Evolutionary conservation across 257 asterid species (phyloP), one percentile per base, ranked within the genome.

Genomic region (Cordia subcordata): DNA sequence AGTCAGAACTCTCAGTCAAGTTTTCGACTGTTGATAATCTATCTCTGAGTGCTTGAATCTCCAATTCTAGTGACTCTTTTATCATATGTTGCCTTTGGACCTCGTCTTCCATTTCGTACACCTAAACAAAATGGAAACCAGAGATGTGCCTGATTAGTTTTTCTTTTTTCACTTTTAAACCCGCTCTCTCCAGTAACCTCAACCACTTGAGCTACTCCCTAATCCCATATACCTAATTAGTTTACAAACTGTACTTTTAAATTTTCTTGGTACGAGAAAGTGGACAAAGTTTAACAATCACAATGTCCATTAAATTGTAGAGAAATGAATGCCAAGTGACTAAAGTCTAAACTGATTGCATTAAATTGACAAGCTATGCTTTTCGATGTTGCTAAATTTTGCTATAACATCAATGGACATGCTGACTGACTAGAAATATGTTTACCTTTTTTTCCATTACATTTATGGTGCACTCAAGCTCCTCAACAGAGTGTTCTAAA

Each of bases 401-500:
- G 35, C 35, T 27, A 8, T 57, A 16, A 17, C 47, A 11, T 16
- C 23, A 17, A 4, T 57, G 49, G 15, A 37, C 11, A 15, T 19
- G n/a, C n/a, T 16, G 10, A n/a, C 20, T 14, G 47, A 13, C 45
- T 45, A 5, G 4, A 60, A 42, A 50, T 33, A 44, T 58, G 61
- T 72, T 64, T 79, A 90, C 97, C 81, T 84, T 90, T 70, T 67
- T 84, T 81, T 90, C 97, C 75, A 90, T 74, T 57, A 90, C 92
- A 74, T 81, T 78, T 70, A 90, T 76, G 71, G 97, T 90, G 76
- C 83, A 62, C 70, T 90, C 97, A 56, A 90, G 97, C 85, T 86
- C 97, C 83, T 87, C 90, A 32, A 90, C 82, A 5, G 94, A 90
- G 52, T 50, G 82, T 61, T 87, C 95, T 67, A 90, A 76, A 75